Evolutionary conservation across 2,329 filamentous ascomycete genomes (phyloP), one percentile per base, ranked within the genome.

Genomic region (Sporothrix humicola): DNA sequence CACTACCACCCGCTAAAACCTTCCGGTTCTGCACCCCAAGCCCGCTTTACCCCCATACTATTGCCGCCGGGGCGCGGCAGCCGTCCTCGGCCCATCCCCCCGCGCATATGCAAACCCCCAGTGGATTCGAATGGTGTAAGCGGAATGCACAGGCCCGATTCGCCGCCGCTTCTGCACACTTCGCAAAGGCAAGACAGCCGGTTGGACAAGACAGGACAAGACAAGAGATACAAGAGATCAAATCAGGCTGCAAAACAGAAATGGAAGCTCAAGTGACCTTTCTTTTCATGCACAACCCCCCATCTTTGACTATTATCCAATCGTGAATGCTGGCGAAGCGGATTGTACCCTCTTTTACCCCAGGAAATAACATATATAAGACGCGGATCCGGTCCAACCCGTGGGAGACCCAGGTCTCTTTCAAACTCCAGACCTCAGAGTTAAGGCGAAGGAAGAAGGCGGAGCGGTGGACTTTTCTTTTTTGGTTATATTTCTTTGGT

Each of bases 221-320:
- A 37, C 31, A 37, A 37, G 31, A 37, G 2, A 37, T 37, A 37
- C 31, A 37, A 37, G 31, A 37, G 2, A 37, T 37, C 10, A 13
- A 23, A 15, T 65, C 70, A 54, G 70, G 70, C 59, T 72, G 58
- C 70, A 72, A 65, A 54, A 44, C 2, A n/a, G 17, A 56, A 56
- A 26, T 23, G 7, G 20, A 56, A 20, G 56, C 70, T 65, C 70
- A 26, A 17, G 58, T 72, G 70, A 54, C 70, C 70, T 54, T 26
- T 31, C 23, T 52, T 50, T 58, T 61, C 44, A 58, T 70, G 50
- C 52, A 58, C 52, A 26, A 46, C 50, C 50, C 31, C 46, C 65
- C 65, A 52, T 68, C 65, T 52, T 70, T 70, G 12, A 12, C n/a
- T 1, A 6, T 9, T 70, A 52, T 20, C 44, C 69, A 44, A 61